Conservation (phyloP, 768 basidiomycete genomes). For the Strobilomyces echinocephalus region DNA sequence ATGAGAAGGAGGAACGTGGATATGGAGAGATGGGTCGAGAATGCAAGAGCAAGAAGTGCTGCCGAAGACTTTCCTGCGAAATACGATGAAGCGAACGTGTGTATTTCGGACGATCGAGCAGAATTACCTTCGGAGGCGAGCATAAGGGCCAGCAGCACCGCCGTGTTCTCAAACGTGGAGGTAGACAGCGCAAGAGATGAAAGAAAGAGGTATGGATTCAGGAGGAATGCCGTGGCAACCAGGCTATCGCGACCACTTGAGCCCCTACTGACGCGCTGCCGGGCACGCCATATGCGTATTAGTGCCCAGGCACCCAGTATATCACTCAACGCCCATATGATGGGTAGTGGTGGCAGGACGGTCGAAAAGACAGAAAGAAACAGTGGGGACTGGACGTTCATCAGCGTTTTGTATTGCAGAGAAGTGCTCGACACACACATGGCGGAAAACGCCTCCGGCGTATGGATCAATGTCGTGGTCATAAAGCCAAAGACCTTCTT, state of each 20-base stretch:
- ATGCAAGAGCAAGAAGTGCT: slow-evolving; percentile 62
- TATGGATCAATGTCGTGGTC: slow-evolving; percentile 80
- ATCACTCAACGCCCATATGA: slow-evolving; percentile 72
- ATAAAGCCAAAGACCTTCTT: slow-evolving; percentile 84
- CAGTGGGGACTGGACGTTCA: slow-evolving; percentile 63
- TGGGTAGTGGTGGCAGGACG: slow-evolving; percentile 52
- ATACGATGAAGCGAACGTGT: background rate
- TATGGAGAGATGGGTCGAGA: slow-evolving; percentile 68
- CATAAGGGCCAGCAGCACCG: slow-evolving; percentile 62
- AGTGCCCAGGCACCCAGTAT: slow-evolving; percentile 64
- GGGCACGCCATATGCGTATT: slow-evolving; percentile 60
- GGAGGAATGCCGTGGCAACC: slow-evolving; percentile 65
- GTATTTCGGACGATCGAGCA: background rate
- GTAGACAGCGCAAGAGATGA: slow-evolving; percentile 80
- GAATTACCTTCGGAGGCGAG: slow-evolving; percentile 62
- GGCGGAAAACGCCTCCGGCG: slow-evolving; percentile 77
- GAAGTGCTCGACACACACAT: slow-evolving; percentile 49
- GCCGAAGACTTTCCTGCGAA: slow-evolving; percentile 51
- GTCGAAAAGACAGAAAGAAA: slow-evolving; percentile 72
- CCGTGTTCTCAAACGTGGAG: slow-evolving; percentile 74
- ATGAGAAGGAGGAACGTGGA: slow-evolving; percentile 64
- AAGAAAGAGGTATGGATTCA: slow-evolving; percentile 86
- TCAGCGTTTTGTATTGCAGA: background rate
- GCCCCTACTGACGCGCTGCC: slow-evolving; percentile 43
- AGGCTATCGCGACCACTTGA: slow-evolving; percentile 50